Evolutionary conservation across 306 rosid species (phyloP), one percentile per base, ranked within the genome.

Genomic region (Quercus bicolor): DNA sequence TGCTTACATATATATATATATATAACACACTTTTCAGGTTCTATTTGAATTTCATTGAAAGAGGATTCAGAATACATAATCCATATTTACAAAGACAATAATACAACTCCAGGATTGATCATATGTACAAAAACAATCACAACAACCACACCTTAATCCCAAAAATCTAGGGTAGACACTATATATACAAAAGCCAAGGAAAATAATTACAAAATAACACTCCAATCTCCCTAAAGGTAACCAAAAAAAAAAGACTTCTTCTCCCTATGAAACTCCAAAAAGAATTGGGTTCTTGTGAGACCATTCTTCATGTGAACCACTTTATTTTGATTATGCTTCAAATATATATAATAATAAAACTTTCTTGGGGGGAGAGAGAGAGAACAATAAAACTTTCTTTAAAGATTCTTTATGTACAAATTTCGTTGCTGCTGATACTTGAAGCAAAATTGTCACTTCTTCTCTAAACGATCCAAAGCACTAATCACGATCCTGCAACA

Each of bases 381-480:
- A 23, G 24, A 23, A 23, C 24, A 23, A 23, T 23, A 56, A 72
- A 56, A 74, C 72, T 77, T 81, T 79, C 31, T 74, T 48, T 28
- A 73, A 65, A 78, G 79, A 16, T 70, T 73, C 72, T 79, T 28
- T 52, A 12, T 81, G 79, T 83, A 86, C 73, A 84, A 79, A 79
- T 43, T 68, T 14, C 51, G 75, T 80, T 78, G 87, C 64, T 74
- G 83, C 82, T 20, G 24, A 70, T 77, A 75, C 74, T 68, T 45
- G 9, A 55, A 34, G 53, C 56, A 75, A 77, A 74, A 60, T 74
- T 80, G 11, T 84, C 70, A 15, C 76, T 72, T 78, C 79, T 74
- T 81, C 85, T 75, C 73, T 94, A 89, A 88, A 61, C 92, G 92
- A 87, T 94, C 97, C 83, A 87, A 75, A 64, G 89, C 89, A 76